Evolutionary conservation across 768 basidiomycete genomes (phyloP), one percentile per base, ranked within the genome.

Genomic region (Calocybe indica): DNA sequence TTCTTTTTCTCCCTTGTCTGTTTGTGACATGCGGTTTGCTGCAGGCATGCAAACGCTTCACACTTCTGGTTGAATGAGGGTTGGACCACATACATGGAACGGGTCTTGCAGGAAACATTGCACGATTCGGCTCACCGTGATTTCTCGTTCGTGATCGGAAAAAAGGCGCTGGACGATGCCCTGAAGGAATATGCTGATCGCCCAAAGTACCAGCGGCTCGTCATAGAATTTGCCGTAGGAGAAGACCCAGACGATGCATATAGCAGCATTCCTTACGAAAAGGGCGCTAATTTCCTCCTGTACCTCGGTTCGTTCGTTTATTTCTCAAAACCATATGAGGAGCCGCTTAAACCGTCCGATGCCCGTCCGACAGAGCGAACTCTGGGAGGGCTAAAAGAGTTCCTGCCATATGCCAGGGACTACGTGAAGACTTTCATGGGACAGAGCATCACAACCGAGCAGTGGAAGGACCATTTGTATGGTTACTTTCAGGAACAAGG

Each of bases 61-160:
- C 86, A 89, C 64, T 91, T 90, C 67, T 91, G 88, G 88, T 78
- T 92, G 35, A 92, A 92, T 61, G 88, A 93, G 69, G 87, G 92
- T 28, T 94, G 89, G 86, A 96, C 94, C 31, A 93, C 89, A 0
- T 97, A 93, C 59, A 83, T 89, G 30, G 94, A 98, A 61, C 82
- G 92, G 11, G 66, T 95, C 6, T 69, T 95, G 39, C 80, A 80
- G 41, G 74, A 83, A 52, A 67, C 73, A 39, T 69, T 92, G 3
- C 80, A 90, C 60, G 78, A 85, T 0, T 80, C 87, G 12, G 82
- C 82, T 2, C 80, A 84, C 43, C 82, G 92, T 37, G 90, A 82
- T 12, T 88, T 97, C 58, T 79, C 82, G 6, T 95, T 75, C 63
- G 69, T 90, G 50, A 84, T 88, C 48, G 92, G 92, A 2, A 70